Evolutionary conservation across 1,284 basidiomycete species (phyloP).

Genomic region (Bjerkandera adusta): DNA sequence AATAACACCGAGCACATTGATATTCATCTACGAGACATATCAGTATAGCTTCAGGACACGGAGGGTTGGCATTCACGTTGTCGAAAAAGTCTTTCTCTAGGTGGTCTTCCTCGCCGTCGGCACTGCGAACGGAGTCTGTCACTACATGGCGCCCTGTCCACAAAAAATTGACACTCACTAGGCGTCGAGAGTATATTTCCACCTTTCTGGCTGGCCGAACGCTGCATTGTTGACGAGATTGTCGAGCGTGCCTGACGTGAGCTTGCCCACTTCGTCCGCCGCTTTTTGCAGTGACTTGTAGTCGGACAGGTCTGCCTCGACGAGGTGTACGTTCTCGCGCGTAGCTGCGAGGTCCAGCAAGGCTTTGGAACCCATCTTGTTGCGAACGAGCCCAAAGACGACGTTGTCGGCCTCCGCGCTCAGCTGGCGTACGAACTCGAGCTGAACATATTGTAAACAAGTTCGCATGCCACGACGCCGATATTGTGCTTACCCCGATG

Average conservation of each 20-base stretch:
- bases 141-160: not conserved
- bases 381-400: constrained; percentile 30
- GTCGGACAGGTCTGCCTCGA: constrained; percentile 17
- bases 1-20: constrained; percentile 37
- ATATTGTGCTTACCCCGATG: constrained; percentile 23
- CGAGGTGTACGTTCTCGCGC: constrained; percentile 24
- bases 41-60: not conserved
- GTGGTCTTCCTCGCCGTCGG: constrained; percentile 11
- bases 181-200: constrained; percentile 7
- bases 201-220: constrained; percentile 7
- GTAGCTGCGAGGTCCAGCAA: constrained; percentile 21
- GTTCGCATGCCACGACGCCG: not conserved
- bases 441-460: constrained; percentile 22
- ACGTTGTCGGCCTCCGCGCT: constrained; percentile 19
- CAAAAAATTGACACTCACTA: constrained; percentile 14
- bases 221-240: constrained; percentile 34
- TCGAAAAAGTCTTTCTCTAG: constrained; percentile 25
- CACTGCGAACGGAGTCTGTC: not conserved
- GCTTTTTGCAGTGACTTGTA: constrained; percentile 14
- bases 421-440: constrained; percentile 34
- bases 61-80: constrained; percentile 15
- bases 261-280: constrained; percentile 21
- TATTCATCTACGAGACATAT: constrained; percentile 22
- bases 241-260: constrained; percentile 31
- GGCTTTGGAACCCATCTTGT: constrained; percentile 16